phyloP scores from a whole-genome alignment of 2,329 filamentous ascomycete species.

The Penicillium sp. region DNA sequence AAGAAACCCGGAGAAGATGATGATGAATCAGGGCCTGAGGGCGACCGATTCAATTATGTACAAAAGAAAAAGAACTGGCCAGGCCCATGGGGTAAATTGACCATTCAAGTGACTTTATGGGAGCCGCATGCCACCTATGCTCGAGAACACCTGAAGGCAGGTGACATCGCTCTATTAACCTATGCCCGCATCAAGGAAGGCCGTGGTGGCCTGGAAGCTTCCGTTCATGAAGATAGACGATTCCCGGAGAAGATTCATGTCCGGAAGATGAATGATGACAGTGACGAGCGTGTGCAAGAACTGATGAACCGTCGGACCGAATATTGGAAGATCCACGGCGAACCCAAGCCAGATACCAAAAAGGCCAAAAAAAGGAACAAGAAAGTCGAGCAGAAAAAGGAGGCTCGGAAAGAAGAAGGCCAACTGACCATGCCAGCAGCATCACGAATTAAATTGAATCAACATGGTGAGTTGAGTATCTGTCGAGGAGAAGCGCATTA shows the following conservation, averaged over 20 bases:
- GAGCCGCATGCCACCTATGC: constrained; percentile 64
- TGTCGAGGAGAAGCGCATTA: not conserved
- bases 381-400: constrained; percentile 34
- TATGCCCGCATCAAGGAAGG: constrained; percentile 71
- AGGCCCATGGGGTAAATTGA: constrained; percentile 72
- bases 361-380: constrained; percentile 35
- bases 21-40: constrained; percentile 44
- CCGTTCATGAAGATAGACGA: constrained; percentile 61
- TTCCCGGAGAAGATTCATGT: constrained; percentile 59
- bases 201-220: constrained; percentile 67
- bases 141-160: constrained; percentile 55
- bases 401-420: constrained; percentile 32
- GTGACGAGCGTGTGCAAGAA: constrained; percentile 53
- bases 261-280: constrained; percentile 50
- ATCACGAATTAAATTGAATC: constrained; percentile 40
- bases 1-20: constrained; percentile 33
- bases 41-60: constrained; percentile 59
- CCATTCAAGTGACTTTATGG: constrained; percentile 70
- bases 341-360: constrained; percentile 40
- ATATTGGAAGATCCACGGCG: constrained; percentile 58
- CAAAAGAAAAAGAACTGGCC: constrained; percentile 55
- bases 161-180: constrained; percentile 63
- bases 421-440: constrained; percentile 24
- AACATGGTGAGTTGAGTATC: constrained; percentile 41
- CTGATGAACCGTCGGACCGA: constrained; percentile 63